Percentiles rank a stretch among this genome's conserved stretches.
These are phyloP conservation scores for Mixia osmundae DNA, from an alignment of 1,284 basidiomycete genomes.

Conservation along the genomic window DNA sequence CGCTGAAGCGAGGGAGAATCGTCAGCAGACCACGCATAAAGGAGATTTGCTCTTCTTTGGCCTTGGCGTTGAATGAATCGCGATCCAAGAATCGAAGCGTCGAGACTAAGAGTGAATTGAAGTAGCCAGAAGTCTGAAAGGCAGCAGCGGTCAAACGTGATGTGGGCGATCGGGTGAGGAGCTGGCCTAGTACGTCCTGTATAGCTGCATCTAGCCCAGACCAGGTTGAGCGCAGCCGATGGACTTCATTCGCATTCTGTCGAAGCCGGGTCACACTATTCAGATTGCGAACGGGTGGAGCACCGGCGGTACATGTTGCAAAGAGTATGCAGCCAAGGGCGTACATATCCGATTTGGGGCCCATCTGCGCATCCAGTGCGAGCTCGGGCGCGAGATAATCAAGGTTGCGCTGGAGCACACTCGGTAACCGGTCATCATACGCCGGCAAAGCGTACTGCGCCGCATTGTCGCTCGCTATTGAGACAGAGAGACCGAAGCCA, in stretches of 20 bases:
- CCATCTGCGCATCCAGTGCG: slow-evolving; percentile 62
- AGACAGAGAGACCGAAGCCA: slow-evolving; percentile 61
- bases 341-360: slow-evolving; percentile 80
- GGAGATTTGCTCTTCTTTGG: slow-evolving; percentile 69
- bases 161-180: slow-evolving; percentile 54
- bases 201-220: slow-evolving; percentile 17
- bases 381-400: slow-evolving; percentile 96
- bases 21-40: slow-evolving; percentile 56
- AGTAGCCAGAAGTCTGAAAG: slow-evolving; percentile 64
- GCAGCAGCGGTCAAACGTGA: slow-evolving; percentile 49
- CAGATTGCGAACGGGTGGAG: slow-evolving; percentile 58
- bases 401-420: slow-evolving; percentile 70
- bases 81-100: slow-evolving; percentile 92
- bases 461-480: slow-evolving; percentile 40
- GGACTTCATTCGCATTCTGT: slow-evolving; percentile 18
- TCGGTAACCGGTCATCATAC: slow-evolving; percentile 52
- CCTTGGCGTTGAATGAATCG: slow-evolving; percentile 80
- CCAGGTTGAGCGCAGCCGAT: too few species aligned
- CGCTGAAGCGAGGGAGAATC: slow-evolving; percentile 68
- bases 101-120: slow-evolving; percentile 87
- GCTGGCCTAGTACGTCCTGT: slow-evolving; percentile 40
- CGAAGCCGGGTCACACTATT: too few species aligned
- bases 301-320: slow-evolving; percentile 58
- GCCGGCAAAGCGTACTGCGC: slow-evolving; percentile 74
- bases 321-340: slow-evolving; percentile 75